Base-by-base conservation (phyloP, 352 stramenopile species). In the Phytophthora nicotianae region DNA sequence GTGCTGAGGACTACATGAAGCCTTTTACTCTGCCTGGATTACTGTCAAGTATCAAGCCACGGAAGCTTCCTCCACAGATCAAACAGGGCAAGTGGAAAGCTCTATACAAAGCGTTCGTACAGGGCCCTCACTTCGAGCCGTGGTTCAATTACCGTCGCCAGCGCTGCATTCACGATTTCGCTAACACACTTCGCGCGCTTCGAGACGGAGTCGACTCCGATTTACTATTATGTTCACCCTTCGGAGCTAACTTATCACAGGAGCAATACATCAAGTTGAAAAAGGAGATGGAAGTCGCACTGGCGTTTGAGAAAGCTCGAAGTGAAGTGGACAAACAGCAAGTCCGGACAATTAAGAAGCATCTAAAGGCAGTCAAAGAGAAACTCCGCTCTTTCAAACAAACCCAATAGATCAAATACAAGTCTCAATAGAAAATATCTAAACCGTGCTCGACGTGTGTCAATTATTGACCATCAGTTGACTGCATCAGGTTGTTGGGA, bases 131-230 rank as follows among this genome's bases (percentile, higher is more conserved):
- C 38, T 94, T 94, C 42, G 58, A 83, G 38, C 81, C 86, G 13
- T 94, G 86, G 86, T 94, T 94, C 50, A 68, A 53, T 27, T 90
- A 83, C 43, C 83, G 80, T 13, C 79, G 86, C 10, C 69, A 83
- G 38, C 74, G 81, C 14, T 94, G 86, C 61, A 77, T 91, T 56
- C 60, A 76, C 35, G 78, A 91, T 46, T 92, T 94, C 50, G 70
- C 74, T 3, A 63, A 76, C 9, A 86, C 84, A 17, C 64, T 94
- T 29, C 78, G 75, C 8, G 68, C 70, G 0, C 45, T 94, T 46
- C 83, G 83, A 11, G 63, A 70, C 33, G 83, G 50, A 26, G 75
- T 92, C 19, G 68, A 79, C 2, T 48, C 58, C 3, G 47, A 62
- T 6, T 37, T 71, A 26, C 41, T 88, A 11, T 46, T 85, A 43